Percentiles rank a stretch among this genome's conserved stretches.
phyloP scores from a whole-genome alignment of 306 rosid species.

The Arachis stenosperma region DNA sequence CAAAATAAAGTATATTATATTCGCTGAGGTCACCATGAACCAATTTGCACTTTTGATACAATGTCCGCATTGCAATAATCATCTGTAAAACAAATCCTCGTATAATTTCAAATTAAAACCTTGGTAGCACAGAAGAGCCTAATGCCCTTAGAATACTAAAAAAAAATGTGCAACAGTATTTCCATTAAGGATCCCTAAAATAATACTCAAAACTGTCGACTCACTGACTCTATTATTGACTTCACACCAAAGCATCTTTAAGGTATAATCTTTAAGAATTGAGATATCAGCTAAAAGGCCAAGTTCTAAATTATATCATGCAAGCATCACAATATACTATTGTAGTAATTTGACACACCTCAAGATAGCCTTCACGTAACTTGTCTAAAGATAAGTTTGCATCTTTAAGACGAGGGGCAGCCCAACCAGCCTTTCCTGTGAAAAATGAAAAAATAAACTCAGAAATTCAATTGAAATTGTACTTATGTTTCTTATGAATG shows the following conservation, averaged over 20 bases:
- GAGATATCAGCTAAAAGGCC: conserved; percentile 4
- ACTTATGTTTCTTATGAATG: conserved; percentile 7
- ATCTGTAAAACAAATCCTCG: conserved; percentile 52
- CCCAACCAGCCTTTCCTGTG: conserved; percentile 86
- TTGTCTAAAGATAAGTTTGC: conserved; percentile 81
- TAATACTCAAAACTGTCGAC: not conserved
- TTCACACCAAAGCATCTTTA: conserved; percentile 4
- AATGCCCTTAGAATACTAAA: conserved; percentile 9
- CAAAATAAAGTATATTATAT: conserved; percentile 83
- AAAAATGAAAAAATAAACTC: conserved; percentile 32
- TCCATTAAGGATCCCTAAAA: conserved; percentile 29
- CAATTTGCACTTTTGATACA: conserved; percentile 89
- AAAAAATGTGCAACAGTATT: not conserved
- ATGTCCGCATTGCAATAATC: conserved; percentile 78
- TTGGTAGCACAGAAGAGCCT: not conserved
- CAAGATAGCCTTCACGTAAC: conserved; percentile 84
- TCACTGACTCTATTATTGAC: not conserved
- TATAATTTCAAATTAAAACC: conserved; percentile 22
- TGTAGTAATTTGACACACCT: conserved; percentile 57
- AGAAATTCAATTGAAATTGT: conserved; percentile 28
- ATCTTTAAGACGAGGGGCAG: conserved; percentile 95
- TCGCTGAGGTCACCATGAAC: conserved; percentile 97
- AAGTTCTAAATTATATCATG: conserved; percentile 7
- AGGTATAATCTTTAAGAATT: not conserved
- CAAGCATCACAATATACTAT: conserved; percentile 16